Base-by-base conservation (phyloP, 1,284 basidiomycete species). In the Puccinia novopanici region DNA sequence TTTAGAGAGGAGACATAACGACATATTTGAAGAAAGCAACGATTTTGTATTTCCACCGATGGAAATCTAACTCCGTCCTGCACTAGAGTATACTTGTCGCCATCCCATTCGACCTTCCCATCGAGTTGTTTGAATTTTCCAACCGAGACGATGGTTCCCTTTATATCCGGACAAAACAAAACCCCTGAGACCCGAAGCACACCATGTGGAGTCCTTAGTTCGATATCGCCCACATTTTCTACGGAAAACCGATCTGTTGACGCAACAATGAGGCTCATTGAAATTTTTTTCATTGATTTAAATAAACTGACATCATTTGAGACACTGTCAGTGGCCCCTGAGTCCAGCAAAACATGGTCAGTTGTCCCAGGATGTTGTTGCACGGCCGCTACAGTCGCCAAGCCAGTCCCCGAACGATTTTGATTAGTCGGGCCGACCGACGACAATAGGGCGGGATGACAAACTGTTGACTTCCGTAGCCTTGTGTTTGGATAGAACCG, bases 281-380 rank as follows among this genome's bases (percentile, higher is more conserved):
- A 48, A 19, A 45, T 10, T 9, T 9, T 5, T n/a, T 10, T 37
- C 17, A 63, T 19, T 22, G 40, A 30, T n/a, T n/a, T n/a, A n/a
- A n/a, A n/a, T n/a, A n/a, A n/a, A n/a, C n/a, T n/a, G n/a, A n/a
- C n/a, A n/a, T 19, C 50, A 34, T 45, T 45, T 2, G 52, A 30
- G 19, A 74, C 72, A 57, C 55, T 27, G 34, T 75, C 54, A 9
- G 73, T 61, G 10, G 73, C 55, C 13, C 73, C 73, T 12, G 55
- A 59, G 17, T 75, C 73, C 15, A 59, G 15, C 3, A 75, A 17
- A 15, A n/a, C 65, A 10, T n/a, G 24, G n/a, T 42, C 22, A 8
- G 5, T 19, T 6, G 15, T 22, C 4, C 22, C 17, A 0, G 17
- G 4, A 9, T 42, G 22, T 24, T 30, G n/a, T 17, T 68, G 4